A percentile compares a stretch with the other conserved stretches of the same genome.
phyloP scores from a whole-genome alignment of 2,329 filamentous ascomycete species.

The Scedosporium boydii region DNA sequence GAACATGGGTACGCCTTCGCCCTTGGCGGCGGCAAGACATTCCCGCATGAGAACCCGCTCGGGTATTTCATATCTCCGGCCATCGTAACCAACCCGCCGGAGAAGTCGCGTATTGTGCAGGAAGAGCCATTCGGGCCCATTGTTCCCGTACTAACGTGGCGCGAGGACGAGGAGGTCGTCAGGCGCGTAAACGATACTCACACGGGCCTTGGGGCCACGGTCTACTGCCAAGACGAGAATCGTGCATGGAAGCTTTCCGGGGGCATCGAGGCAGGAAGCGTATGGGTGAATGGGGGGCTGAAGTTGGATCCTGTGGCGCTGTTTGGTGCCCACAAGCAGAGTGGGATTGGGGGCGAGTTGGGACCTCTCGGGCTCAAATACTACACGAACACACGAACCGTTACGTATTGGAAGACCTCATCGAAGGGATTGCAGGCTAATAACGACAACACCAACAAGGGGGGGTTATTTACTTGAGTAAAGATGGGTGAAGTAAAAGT shows the following conservation, averaged over 20 bases:
- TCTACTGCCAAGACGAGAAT: slow-evolving; percentile 45
- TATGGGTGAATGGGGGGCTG: slow-evolving; percentile 51
- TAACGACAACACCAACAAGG: too few relatives aligned
- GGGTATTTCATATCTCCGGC: slow-evolving; percentile 50
- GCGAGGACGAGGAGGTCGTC: slow-evolving; percentile 49
- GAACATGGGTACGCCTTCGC: slow-evolving; percentile 44
- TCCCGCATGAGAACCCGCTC: slow-evolving; percentile 14
- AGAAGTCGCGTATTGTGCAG: slow-evolving; percentile 43
- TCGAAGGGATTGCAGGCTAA: too few relatives aligned
- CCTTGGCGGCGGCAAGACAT: slow-evolving; percentile 19
- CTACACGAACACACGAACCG: slow-evolving; percentile 18
- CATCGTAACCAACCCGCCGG: slow-evolving; percentile 52
- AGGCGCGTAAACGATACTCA: slow-evolving; percentile 41
- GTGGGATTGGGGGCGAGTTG: slow-evolving; percentile 32
- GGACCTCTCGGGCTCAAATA: slow-evolving; percentile 26
- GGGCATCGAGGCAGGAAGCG: slow-evolving; percentile 44
- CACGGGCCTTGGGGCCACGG: slow-evolving; percentile 45
- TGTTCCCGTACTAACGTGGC: slow-evolving; percentile 53
- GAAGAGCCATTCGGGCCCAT: slow-evolving; percentile 51
- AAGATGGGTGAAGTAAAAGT: too few relatives aligned
- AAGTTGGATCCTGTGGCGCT: slow-evolving; percentile 28
- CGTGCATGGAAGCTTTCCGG: slow-evolving; percentile 41
- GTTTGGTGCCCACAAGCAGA: slow-evolving; percentile 34
- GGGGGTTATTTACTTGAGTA: too few relatives aligned
- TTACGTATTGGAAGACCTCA: slow-evolving; percentile 5